Base-by-base conservation (phyloP, 2,329 filamentous ascomycete genomes). In the Hypoxylon sp. region DNA sequence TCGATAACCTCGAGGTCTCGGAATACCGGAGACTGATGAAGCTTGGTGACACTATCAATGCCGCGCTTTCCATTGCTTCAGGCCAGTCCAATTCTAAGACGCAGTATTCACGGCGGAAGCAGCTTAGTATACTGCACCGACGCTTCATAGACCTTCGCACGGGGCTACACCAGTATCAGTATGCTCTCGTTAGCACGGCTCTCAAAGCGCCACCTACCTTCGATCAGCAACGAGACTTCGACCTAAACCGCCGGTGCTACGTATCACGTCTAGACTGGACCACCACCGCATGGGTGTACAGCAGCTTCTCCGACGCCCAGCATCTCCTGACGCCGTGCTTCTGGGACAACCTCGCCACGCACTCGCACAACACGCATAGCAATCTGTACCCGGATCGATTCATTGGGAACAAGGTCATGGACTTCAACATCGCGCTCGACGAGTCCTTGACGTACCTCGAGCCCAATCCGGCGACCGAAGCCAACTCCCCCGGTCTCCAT, bases 261-360 rank as follows among this genome's bases (percentile, higher is more conserved):
- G 50, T 58, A 17, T 30, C 51, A 6, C 34, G 16, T 2, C 32
- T n/a, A 16, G 19, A 17, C 7, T 47, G 50, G 47, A 37, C 2
- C 20, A 7, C 51, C 12, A 37, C 47, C 12, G 8, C n/a, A 1
- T 7, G 17, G 1, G 51, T 63, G 6, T 54, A 46, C 4, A 8
- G 29, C 4, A 16, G 20, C 15, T 43, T 61, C 7, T 46, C 26
- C 0, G 58, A 73, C 6, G 69, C 68, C 15, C 50, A 64, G 11
- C 51, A 56, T 1, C 74, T 77, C 43, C 69, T 67, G 30, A 64
- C 69, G 11, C 65, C 73, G 1, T 65, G 70, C 20, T 66, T 75
- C 41, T 78, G 70, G 70, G 15, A 56, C 1, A 31, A 20, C 1
- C 46, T 71, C 7, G 9, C 32, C n/a, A 13, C 27, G 16, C 26